Evolutionary conservation across 2,329 filamentous ascomycete genomes (phyloP).

Genomic region (Fusarium liriodendri): DNA sequence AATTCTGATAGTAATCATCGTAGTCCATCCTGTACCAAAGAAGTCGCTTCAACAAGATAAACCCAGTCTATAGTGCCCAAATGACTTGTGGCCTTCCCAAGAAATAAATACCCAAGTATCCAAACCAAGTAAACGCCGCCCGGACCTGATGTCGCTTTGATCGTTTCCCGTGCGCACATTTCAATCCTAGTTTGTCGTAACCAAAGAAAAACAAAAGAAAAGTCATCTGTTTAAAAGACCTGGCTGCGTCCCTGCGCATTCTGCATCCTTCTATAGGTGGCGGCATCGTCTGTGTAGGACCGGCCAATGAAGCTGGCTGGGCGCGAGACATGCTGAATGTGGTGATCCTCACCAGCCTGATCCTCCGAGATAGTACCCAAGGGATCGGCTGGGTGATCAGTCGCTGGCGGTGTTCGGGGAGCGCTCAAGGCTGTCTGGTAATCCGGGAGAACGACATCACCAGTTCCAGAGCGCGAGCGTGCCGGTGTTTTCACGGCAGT

Average conservation of each 20-base stretch:
- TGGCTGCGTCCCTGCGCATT: conserved; percentile 34
- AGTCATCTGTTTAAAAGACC: conserved; percentile 22
- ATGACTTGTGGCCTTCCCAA: conserved; percentile 3
- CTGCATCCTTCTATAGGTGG: conserved; percentile 36
- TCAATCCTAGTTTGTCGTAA: conserved; percentile 2
- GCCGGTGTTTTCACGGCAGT: conserved; percentile 77
- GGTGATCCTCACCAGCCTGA: conserved; percentile 40
- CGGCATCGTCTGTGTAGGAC: conserved; percentile 40
- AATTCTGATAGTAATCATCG: conserved; percentile 17
- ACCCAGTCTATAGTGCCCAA: conserved; percentile 37
- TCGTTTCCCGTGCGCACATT: conserved; percentile 21
- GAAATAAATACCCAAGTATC: not conserved
- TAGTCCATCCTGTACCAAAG: conserved; percentile 10
- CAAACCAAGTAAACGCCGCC: conserved; percentile 32
- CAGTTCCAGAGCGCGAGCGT: conserved; percentile 61
- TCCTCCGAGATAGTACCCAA: conserved; percentile 50
- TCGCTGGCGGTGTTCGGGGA: conserved; percentile 59
- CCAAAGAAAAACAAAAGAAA: conserved; percentile 5
- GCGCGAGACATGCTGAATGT: conserved; percentile 38
- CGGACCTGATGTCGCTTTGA: conserved; percentile 18
- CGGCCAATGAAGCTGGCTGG: conserved; percentile 40
- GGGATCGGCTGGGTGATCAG: conserved; percentile 44
- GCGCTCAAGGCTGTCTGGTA: conserved; percentile 72
- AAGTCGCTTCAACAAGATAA: conserved; percentile 15
- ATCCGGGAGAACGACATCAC: conserved; percentile 68